A percentile compares a stretch with the other conserved stretches of the same genome.
Conservation (phyloP, 257 asterid species). For the Solanum chiquidenum region DNA sequence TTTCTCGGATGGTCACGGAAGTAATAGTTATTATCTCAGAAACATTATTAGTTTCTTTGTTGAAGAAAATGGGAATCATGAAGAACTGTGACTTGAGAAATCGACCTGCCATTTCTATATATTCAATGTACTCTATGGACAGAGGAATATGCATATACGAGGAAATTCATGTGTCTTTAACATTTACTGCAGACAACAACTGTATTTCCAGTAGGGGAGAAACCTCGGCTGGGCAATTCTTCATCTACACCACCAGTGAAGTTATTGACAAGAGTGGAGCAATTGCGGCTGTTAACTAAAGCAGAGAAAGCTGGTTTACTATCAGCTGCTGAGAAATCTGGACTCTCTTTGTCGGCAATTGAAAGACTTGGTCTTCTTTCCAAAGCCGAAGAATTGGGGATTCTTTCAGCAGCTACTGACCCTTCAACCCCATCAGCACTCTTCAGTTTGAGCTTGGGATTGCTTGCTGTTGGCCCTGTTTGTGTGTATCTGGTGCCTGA, state of each 20-base stretch:
- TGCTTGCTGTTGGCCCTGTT: constrained; percentile 54
- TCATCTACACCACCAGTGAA: constrained; percentile 32
- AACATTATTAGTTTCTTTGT: background rate
- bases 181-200: constrained; percentile 28
- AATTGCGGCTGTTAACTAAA: constrained; percentile 74
- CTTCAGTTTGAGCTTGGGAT: constrained; percentile 38
- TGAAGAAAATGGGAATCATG: background rate
- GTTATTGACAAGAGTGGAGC: constrained; percentile 77
- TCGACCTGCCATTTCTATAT: background rate
- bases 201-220: constrained; percentile 24
- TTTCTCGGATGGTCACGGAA: background rate
- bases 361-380: constrained; percentile 82
- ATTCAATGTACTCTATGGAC: background rate
- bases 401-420: constrained; percentile 81
- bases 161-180: background rate
- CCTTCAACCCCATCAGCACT: constrained; percentile 59
- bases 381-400: constrained; percentile 72
- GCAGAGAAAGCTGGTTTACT: constrained; percentile 85
- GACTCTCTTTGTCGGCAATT: constrained; percentile 61
- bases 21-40: background rate
- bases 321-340: constrained; percentile 83
- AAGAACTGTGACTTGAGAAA: background rate
- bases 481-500: constrained; percentile 70
- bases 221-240: constrained; percentile 17
- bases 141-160: background rate